Conservation (phyloP, 129 eudicot species). For the Logfia minima region DNA sequence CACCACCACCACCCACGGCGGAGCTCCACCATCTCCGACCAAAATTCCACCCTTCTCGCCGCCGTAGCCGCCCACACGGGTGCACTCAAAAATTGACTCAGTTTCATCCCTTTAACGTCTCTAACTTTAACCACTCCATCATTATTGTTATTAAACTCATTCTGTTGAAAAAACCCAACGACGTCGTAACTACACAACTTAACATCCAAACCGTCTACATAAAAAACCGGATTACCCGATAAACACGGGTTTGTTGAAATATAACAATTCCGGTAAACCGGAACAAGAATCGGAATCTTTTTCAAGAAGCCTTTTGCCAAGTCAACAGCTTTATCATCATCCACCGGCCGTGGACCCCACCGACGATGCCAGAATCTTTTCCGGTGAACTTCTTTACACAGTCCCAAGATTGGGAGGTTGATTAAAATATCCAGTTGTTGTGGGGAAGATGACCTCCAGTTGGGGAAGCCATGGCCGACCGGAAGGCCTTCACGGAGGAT, state of each 20-base stretch:
- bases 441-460: conserved; percentile 78
- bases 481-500: conserved; percentile 87
- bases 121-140: conserved; percentile 29
- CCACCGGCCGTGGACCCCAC: conserved; percentile 67
- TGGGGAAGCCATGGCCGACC: conserved; percentile 74
- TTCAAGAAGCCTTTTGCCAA: conserved; percentile 49
- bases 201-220: conserved; percentile 58
- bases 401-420: conserved; percentile 55
- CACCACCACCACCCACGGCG: conserved; percentile 56
- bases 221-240: conserved; percentile 67
- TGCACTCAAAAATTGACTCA: conserved; percentile 29
- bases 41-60: conserved; percentile 64
- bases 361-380: conserved; percentile 47
- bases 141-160: conserved; percentile 30
- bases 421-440: conserved; percentile 64
- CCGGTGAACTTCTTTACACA: conserved; percentile 47
- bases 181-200: conserved; percentile 62
- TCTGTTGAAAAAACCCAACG: conserved; percentile 55
- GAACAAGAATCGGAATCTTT: conserved; percentile 62
- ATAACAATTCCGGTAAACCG: conserved; percentile 61
- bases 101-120: conserved; percentile 10
- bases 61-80: conserved; percentile 84
- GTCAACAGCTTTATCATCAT: conserved; percentile 46
- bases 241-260: conserved; percentile 52
- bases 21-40: conserved; percentile 60